Percentiles rank a stretch among this genome's conserved stretches.
Evolutionary conservation across 75 land plant species (phyloP).

Genomic region (Pinus albicaulis): DNA sequence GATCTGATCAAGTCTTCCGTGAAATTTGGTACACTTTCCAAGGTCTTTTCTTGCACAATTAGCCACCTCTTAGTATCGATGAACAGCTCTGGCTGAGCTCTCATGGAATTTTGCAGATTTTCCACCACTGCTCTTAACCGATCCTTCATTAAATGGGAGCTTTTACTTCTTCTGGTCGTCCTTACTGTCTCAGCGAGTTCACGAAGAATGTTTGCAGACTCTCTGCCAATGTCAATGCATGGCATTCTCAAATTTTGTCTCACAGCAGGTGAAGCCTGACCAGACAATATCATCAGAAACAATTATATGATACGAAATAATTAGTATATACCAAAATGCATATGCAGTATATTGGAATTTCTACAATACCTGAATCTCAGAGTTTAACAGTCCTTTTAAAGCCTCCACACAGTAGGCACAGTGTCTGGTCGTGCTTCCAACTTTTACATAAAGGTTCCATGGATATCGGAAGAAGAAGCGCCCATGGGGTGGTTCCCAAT

Average conservation of each 20-base stretch:
- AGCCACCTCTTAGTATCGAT: too few relatives aligned
- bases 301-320: background rate
- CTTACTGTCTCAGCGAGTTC: background rate
- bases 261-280: background rate
- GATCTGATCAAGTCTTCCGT: background rate
- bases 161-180: too few relatives aligned
- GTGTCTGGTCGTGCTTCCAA: constrained; percentile 30
- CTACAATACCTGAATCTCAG: background rate
- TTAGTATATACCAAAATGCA: background rate
- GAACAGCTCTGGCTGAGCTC: background rate
- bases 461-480: constrained; percentile 41
- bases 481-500: constrained; percentile 66
- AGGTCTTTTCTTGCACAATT: background rate
- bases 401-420: constrained; percentile 9
- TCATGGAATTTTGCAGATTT: background rate
- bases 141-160: too few relatives aligned
- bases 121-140: background rate
- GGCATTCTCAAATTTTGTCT: background rate
- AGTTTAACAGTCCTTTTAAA: constrained; percentile 27
- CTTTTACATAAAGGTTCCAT: constrained; percentile 51
- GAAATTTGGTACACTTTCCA: background rate
- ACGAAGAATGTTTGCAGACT: background rate
- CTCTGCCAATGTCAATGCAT: background rate
- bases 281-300: background rate
- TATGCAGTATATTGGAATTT: too few relatives aligned